Evolutionary conservation across 2,329 filamentous ascomycete genomes (phyloP), one percentile per base, ranked within the genome.

Genomic region (Ophiostoma novo-ulmi): DNA sequence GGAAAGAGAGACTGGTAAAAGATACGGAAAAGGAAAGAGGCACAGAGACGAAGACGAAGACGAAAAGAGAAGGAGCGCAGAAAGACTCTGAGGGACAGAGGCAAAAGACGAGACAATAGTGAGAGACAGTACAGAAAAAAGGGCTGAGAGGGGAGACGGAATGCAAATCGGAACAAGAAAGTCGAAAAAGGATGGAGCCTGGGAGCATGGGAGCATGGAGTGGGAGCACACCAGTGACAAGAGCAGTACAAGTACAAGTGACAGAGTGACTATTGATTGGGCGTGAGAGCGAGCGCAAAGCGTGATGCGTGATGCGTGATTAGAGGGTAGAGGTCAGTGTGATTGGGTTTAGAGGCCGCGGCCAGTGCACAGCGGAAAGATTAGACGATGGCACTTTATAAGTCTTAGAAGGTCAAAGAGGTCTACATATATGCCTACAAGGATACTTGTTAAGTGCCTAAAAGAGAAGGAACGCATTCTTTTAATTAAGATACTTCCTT

Each of bases 181-280:
- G 52, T 58, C 58, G 58, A 63, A 63, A 63, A 63, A 63, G 58
- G 58, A 31, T 31, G 31, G 31, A n/a, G 31, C 61, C 41, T 44
- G 13, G 13, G 41, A 44, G 41, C 41, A 38, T 38, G 36, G 36
- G 2, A 38, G 36, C 36, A 6, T 38, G 36, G 36, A 38, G 36
- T 38, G 38, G 38, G 41, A 44, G 41, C 41, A 44, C 41, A 44
- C 41, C 41, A 48, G 44, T 48, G 44, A 48, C 44, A 48, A 48
- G 44, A 48, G 44, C 44, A 48, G 44, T 48, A 48, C 44, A 48
- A 48, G 44, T 48, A 48, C 44, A 31, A 31, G 31, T 31, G 44
- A 48, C 17, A 13, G 17, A 48, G 44, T 8, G 17, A 48, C n/a
- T 8, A 48, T 20, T 20, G n/a, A 17, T 20, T 48, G 41, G 44